Evolutionary conservation across 345 rosid genomes (phyloP).

Genomic region (Heritiera littoralis): DNA sequence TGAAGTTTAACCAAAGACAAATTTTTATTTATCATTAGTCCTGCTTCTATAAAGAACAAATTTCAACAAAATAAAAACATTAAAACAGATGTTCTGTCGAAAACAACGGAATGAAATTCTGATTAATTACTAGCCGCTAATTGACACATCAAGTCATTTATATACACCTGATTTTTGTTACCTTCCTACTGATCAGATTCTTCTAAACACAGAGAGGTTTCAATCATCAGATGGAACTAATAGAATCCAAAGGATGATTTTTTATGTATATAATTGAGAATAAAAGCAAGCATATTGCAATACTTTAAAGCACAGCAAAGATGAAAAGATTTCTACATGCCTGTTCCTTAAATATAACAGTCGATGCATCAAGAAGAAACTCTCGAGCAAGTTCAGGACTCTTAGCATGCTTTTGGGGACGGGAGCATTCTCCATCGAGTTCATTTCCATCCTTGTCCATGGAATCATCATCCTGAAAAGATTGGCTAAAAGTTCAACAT

Average conservation of each 20-base stretch:
- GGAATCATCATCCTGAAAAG: conserved; percentile 83
- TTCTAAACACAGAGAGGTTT: background rate
- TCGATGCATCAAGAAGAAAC: conserved; percentile 96
- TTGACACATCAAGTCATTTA: background rate
- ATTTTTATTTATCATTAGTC: background rate
- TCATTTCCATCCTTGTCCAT: conserved; percentile 95
- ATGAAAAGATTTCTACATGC: conserved; percentile 39
- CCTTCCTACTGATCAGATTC: conserved; percentile 2
- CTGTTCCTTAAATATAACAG: conserved; percentile 96
- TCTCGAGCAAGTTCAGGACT: conserved; percentile 99
- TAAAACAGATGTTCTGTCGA: background rate
- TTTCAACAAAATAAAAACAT: conserved; percentile 1
- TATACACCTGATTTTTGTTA: background rate
- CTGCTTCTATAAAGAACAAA: background rate
- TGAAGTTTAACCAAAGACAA: conserved; percentile 1
- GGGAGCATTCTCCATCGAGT: conserved; percentile 94
- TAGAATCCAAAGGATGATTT: background rate
- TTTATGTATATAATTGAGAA: conserved; percentile 2
- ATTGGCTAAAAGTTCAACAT: background rate
- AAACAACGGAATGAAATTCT: background rate
- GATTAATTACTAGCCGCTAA: background rate
- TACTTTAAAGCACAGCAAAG: conserved; percentile 6
- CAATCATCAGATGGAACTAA: background rate
- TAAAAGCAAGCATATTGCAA: conserved; percentile 21
- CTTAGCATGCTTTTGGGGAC: conserved; percentile 98